A percentile compares a stretch with the other conserved stretches of the same genome.
Conservation (phyloP, 805 yeast species). For the Barnettozyma salicaria region DNA sequence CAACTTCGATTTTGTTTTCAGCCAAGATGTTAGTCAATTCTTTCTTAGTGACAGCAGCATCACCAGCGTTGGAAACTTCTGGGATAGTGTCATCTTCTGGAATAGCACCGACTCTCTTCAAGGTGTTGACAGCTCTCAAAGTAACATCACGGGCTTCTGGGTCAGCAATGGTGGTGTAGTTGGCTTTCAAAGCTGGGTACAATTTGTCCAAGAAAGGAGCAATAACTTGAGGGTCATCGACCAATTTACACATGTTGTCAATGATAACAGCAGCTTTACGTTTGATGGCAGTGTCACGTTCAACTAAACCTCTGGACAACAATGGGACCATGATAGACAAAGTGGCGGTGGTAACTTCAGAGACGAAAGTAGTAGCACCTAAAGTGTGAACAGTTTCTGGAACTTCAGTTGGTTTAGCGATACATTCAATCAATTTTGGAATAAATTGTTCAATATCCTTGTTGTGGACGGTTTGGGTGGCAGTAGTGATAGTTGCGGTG, state of each 20-base stretch:
- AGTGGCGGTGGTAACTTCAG: constrained; percentile 99
- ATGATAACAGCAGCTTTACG: constrained; percentile 99
- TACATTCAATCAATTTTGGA: constrained; percentile 95
- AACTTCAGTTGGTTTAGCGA: constrained; percentile 93
- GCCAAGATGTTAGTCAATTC: constrained; percentile 72
- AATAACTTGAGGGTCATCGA: constrained; percentile 99
- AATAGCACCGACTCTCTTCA: constrained; percentile 98
- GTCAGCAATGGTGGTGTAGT: constrained; percentile 96
- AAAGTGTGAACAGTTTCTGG: constrained; percentile 98
- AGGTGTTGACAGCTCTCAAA: constrained; percentile 91
- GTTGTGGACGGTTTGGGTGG: constrained; percentile 97
- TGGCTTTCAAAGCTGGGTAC: constrained; percentile 92
- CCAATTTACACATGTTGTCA: constrained; percentile 99
- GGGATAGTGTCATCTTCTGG: constrained; percentile 87
- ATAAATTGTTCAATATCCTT: constrained; percentile 99
- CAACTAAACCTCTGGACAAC: constrained; percentile 98
- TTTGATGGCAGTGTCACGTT: constrained; percentile 99
- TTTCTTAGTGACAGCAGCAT: constrained; percentile 75
- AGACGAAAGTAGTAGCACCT: constrained; percentile 99
- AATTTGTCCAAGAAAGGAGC: constrained; percentile 97
- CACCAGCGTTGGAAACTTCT: constrained; percentile 99
- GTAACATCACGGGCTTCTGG: constrained; percentile 99
- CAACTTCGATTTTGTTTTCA: constrained; percentile 54
- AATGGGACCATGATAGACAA: constrained; percentile 99
- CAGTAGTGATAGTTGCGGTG: constrained; percentile 88